A percentile compares a stretch with the other conserved stretches of the same genome.
These are phyloP conservation scores for Penicillium riverlandense DNA, from an alignment of 495 filamentous ascomycete species.

Conservation along the genomic window DNA sequence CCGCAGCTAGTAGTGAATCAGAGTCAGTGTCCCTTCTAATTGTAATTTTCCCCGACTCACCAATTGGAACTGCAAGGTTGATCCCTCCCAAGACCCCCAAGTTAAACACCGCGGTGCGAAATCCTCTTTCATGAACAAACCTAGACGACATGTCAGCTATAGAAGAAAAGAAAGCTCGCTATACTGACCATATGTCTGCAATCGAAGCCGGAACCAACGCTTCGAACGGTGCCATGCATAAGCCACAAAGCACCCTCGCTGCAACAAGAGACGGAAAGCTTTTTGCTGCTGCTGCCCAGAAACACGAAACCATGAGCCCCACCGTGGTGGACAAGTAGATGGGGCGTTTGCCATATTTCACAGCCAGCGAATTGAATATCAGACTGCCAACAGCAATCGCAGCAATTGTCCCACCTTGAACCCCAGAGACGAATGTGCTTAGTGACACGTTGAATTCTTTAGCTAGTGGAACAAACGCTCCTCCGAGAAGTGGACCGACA, in stretches of 20 bases:
- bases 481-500: constrained; percentile 29
- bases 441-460: constrained; percentile 27
- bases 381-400: constrained; percentile 48
- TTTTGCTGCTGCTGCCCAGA: constrained; percentile 54
- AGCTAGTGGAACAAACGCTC: constrained; percentile 26
- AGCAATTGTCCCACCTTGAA: constrained; percentile 21
- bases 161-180: too few relatives aligned
- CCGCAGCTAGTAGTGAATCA: constrained; percentile 13
- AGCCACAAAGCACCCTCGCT: constrained; percentile 27
- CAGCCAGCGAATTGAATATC: constrained; percentile 55
- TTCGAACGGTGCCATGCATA: constrained; percentile 26
- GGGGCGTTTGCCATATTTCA: constrained; percentile 57
- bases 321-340: constrained; percentile 52
- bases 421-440: constrained; percentile 25
- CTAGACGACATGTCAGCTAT: background rate
- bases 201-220: constrained; percentile 24
- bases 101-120: constrained; percentile 59
- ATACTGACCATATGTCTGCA: constrained; percentile 16
- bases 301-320: constrained; percentile 49
- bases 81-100: constrained; percentile 48
- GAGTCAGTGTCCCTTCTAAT: background rate
- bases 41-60: constrained; percentile 9
- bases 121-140: constrained; percentile 61
- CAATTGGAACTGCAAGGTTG: constrained; percentile 34
- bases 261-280: constrained; percentile 52